phyloP scores from a whole-genome alignment of 2,329 filamentous ascomycete genomes.

The Fusarium pseudocircinatum region DNA sequence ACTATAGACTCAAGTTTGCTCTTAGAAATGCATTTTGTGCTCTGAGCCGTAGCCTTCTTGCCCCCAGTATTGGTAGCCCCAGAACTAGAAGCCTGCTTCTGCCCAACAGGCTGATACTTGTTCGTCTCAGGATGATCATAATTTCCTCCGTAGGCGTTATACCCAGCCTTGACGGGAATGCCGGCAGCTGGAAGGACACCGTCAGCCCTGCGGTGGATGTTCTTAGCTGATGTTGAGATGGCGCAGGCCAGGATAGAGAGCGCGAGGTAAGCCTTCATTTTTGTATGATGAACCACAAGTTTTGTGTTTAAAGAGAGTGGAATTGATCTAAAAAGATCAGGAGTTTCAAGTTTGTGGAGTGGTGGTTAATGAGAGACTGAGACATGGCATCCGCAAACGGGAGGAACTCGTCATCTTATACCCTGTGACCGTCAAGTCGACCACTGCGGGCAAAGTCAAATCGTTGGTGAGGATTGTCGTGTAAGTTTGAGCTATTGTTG shows the following conservation, averaged over 20 bases:
- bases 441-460: background rate
- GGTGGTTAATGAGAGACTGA: conserved; percentile 26
- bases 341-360: conserved; percentile 9
- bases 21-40: conserved; percentile 14
- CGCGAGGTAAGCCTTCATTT: conserved; percentile 24
- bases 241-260: conserved; percentile 26
- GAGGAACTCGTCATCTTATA: conserved; percentile 20
- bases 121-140: conserved; percentile 31
- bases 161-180: conserved; percentile 22
- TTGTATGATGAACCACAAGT: background rate
- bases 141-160: conserved; percentile 26
- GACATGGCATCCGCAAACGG: background rate
- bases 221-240: conserved; percentile 21
- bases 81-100: conserved; percentile 9
- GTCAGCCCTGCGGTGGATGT: conserved; percentile 11
- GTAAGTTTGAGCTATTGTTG: conserved; percentile 17
- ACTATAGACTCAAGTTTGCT: conserved; percentile 23
- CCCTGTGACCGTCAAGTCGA: too few relatives aligned
- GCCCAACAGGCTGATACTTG: conserved; percentile 10
- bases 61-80: background rate
- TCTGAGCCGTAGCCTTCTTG: background rate
- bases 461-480: background rate
- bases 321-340: conserved; percentile 10
- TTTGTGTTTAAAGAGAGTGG: conserved; percentile 14
- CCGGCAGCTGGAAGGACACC: conserved; percentile 3